Conservation (phyloP, 495 filamentous ascomycete genomes). For the Cryomyces antarcticus region DNA sequence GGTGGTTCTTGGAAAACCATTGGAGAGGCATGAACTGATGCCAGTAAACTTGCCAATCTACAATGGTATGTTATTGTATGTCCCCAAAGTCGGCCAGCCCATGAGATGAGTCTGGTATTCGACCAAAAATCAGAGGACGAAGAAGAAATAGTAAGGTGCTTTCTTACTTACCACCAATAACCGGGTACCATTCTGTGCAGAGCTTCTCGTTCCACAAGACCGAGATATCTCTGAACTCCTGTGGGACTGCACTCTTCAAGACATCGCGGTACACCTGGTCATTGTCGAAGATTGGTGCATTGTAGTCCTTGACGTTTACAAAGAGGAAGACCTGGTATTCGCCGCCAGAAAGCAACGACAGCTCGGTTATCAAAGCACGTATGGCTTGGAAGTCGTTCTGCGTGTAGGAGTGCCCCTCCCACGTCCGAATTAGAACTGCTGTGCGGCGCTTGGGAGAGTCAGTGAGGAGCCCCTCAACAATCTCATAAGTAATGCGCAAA, state of each 20-base stretch:
- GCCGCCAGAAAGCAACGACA: constrained; percentile 49
- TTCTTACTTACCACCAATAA: not conserved
- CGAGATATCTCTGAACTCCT: constrained; percentile 45
- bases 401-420: constrained; percentile 46
- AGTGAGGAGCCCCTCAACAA: no score
- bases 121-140: constrained; percentile 9
- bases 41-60: constrained; percentile 22
- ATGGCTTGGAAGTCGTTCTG: constrained; percentile 50
- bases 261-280: constrained; percentile 30
- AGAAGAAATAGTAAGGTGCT: no score
- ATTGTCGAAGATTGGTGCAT: constrained; percentile 34
- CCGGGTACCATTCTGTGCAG: constrained; percentile 37
- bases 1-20: constrained; percentile 44
- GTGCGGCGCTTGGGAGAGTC: constrained; percentile 26
- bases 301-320: constrained; percentile 46
- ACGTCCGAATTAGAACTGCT: constrained; percentile 49
- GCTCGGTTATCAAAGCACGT: constrained; percentile 52
- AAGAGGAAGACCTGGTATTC: constrained; percentile 62
- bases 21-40: constrained; percentile 39
- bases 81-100: no score
- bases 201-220: constrained; percentile 44
- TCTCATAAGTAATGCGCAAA: no score
- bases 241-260: constrained; percentile 33
- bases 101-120: no score
- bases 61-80: constrained; percentile 4